Conservation (phyloP, 2,329 filamentous ascomycete species). For the Lasiodiplodia sp. region DNA sequence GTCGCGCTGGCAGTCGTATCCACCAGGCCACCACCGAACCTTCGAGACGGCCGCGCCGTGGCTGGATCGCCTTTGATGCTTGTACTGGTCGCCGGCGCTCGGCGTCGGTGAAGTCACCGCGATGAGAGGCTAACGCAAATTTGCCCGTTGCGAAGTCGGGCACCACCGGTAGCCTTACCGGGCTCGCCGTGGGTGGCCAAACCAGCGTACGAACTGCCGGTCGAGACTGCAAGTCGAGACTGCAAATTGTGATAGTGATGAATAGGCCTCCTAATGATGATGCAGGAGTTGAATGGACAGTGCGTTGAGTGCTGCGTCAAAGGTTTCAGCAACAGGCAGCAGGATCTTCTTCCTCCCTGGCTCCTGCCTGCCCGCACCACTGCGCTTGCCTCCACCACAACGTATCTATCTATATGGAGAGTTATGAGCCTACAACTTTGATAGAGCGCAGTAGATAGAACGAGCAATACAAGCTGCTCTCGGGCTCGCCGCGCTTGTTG, state of each 20-base stretch:
- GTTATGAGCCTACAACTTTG: no score
- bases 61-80: neutral
- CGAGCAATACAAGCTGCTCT: no score
- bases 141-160: neutral
- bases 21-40: slow-evolving; percentile 4
- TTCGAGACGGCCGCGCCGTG: slow-evolving; percentile 7
- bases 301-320: no score
- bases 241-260: neutral
- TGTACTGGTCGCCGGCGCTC: neutral
- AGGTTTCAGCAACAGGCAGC: no score
- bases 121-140: slow-evolving; percentile 4
- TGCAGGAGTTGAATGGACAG: no score
- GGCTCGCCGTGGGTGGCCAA: neutral
- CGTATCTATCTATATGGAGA: no score
- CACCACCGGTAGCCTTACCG: neutral
- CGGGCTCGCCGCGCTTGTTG: no score
- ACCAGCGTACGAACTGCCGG: neutral
- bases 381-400: no score
- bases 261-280: no score
- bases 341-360: no score
- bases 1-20: slow-evolving; percentile 10
- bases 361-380: no score
- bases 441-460: no score
- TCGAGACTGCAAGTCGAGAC: neutral
- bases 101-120: slow-evolving; percentile 17